Evolutionary conservation across 192 early-diverging fungal species (phyloP).

Genomic region (Linnemannia schmuckeri): DNA sequence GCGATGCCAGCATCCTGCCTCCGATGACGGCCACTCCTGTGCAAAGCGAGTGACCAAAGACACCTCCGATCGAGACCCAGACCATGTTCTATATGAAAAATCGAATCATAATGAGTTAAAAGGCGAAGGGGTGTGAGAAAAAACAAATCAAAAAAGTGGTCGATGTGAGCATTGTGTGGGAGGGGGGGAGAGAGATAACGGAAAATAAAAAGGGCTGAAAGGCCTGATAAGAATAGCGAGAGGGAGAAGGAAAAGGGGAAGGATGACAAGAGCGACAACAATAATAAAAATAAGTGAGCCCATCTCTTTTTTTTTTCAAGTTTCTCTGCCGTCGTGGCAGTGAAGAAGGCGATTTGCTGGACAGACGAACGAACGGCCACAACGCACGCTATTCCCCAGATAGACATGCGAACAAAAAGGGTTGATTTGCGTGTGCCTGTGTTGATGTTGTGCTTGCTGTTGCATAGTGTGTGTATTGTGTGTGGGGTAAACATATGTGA

Average conservation of each 20-base stretch:
- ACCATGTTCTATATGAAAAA: slow-evolving; percentile 77
- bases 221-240: not conserved
- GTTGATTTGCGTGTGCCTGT: not conserved
- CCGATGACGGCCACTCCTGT: slow-evolving; percentile 94
- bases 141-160: not conserved
- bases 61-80: slow-evolving; percentile 89
- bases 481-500: not conserved
- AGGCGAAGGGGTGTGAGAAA: not conserved
- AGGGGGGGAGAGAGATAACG: not conserved
- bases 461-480: not conserved
- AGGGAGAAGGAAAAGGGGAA: not conserved
- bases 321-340: not conserved
- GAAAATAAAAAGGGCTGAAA: slow-evolving; percentile 18
- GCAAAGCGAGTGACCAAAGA: slow-evolving; percentile 93
- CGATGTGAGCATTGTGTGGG: not conserved
- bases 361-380: not conserved
- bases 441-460: not conserved
- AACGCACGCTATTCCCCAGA: not conserved
- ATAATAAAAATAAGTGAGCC: not conserved
- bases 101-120: not conserved
- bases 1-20: slow-evolving; percentile 87
- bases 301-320: not conserved
- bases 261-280: not conserved
- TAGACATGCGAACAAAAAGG: not conserved
- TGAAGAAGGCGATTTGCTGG: not conserved